Evolutionary conservation across 306 rosid species (phyloP), one percentile per base, ranked within the genome.

Genomic region (Glycine tomentella): DNA sequence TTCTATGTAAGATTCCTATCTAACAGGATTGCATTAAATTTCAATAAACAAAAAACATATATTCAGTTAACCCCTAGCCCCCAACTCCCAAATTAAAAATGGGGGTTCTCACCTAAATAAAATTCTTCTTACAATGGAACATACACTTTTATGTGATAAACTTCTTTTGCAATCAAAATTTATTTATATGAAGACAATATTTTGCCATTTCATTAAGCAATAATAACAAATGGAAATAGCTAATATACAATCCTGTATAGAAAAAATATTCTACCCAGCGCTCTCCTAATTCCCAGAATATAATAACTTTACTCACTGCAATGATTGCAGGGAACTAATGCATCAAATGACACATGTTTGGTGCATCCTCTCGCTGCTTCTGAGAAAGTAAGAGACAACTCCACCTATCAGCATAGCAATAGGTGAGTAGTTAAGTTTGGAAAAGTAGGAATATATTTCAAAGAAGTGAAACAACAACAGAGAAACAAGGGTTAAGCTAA

Each of bases 321-420:
- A 80, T 80, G 77, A 87, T 86, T 90, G 15, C 99, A 95, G 74
- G 97, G 97, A 88, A 91, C 91, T 9, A 85, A 53, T 25, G 98
- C 90, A 79, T 90, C 85, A 84, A 92, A 87, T 44, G 98, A 93
- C 69, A 93, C 76, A 58, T 85, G 67, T 85, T 84, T 93, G 78
- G 87, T 90, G 90, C 99, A 93, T 79, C 99, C 99, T 78, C 87
- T 83, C 8, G 87, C 91, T 72, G 98, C 97, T 91, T 95, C 98
- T 16, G 87, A 65, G 81, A 95, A 95, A 62, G 94, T 87, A 74
- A 95, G 97, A 25, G 87, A 75, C 79, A 90, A 71, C 77, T 88
- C 94, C 70, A 87, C 94, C 99, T 95, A 77, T 53, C 73, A 80
- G 31, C 58, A 85, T 81, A 78, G 77, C 80, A 87, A 52, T 38